Base-by-base conservation (phyloP, 2,329 filamentous ascomycete species). In the Microthyrium microscopicum region DNA sequence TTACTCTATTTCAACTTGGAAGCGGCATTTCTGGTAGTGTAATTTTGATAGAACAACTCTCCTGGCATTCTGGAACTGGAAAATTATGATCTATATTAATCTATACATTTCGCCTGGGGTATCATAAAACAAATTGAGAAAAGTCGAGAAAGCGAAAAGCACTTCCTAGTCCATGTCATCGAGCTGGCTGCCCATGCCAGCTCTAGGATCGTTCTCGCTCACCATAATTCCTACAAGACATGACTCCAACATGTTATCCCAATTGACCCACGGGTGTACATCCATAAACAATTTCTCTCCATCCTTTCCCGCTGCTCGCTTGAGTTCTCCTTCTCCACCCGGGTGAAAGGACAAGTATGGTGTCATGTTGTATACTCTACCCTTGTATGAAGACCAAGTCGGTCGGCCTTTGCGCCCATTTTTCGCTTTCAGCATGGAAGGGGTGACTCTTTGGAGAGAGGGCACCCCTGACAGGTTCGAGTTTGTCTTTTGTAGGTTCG, bases 331-430 rank as follows among this genome's bases (percentile, higher is more conserved):
- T 44, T 77, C 70, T 6, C 81, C 89, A 16, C 89, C 89, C 0
- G 89, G 89, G 52, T 98, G 89, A 50, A 84, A 98, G 1, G 79
- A 74, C 22, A 84, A 52, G 50, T 95, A 98, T 0, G 87, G 83
- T 0, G 77, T 77, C 37, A 98, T 76, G 48, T 95, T 95, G 58
- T 95, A 98, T 19, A 95, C 87, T 47, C 80, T 79, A 1, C 87
- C 85, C 39, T 82, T 77, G 39, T 92, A 76, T 1, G 73, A 80
- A 39, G 79, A 91, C 89, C 89, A 98, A 1, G 85, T 83, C 46
- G 92, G 81, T 40, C 70, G 75, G 6, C 83, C 83, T 49, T 78
- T 80, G 20, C 87, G 72, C 1, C 87, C 87, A 25, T 80, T 91
- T 56, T 83, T 74, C 25, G 61, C 56, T 50, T 76, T 77, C 9